A percentile compares a stretch with the other conserved stretches of the same genome.
Evolutionary conservation across 2,329 filamentous ascomycete genomes (phyloP).

Genomic region (Ascochyta fabae): DNA sequence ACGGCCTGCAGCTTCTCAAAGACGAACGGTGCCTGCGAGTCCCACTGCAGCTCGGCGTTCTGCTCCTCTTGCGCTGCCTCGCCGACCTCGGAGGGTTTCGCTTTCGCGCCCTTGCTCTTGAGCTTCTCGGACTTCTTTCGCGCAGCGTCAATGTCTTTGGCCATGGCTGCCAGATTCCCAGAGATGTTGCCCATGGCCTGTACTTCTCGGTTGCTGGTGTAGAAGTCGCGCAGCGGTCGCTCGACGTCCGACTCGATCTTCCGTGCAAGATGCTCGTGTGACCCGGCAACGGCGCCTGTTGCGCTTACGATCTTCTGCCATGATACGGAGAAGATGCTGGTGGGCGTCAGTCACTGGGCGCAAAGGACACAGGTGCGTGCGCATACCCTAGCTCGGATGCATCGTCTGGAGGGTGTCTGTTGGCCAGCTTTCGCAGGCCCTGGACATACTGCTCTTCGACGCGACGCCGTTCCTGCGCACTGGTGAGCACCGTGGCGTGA

Average conservation of each 20-base stretch:
- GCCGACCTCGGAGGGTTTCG: constrained; percentile 78
- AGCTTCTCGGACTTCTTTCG: constrained; percentile 88
- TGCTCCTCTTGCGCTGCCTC: constrained; percentile 76
- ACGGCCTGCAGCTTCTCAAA: constrained; percentile 91
- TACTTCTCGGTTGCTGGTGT: constrained; percentile 74
- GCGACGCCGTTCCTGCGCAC: constrained; percentile 80
- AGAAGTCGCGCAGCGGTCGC: constrained; percentile 77
- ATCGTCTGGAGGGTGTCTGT: constrained; percentile 75
- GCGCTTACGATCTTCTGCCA: constrained; percentile 88
- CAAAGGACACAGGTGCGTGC: neutral
- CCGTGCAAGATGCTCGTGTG: constrained; percentile 79
- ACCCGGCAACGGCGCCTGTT: constrained; percentile 79
- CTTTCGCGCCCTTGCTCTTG: constrained; percentile 76
- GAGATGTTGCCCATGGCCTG: constrained; percentile 81
- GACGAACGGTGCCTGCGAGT: constrained; percentile 91
- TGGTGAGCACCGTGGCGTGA: constrained; percentile 27
- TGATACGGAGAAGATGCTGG: constrained; percentile 84
- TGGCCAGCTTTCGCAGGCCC: constrained; percentile 79
- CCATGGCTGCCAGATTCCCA: constrained; percentile 78
- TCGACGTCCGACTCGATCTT: constrained; percentile 91
- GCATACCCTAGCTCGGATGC: constrained; percentile 85
- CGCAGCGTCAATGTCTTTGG: constrained; percentile 82
- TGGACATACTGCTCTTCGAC: constrained; percentile 90
- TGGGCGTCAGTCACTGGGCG: constrained; percentile 32
- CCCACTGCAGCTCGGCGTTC: constrained; percentile 83